A percentile compares a stretch with the other conserved stretches of the same genome.
Evolutionary conservation across 2,329 filamentous ascomycete genomes (phyloP).

Genomic region (Arthrinium phaeospermum): DNA sequence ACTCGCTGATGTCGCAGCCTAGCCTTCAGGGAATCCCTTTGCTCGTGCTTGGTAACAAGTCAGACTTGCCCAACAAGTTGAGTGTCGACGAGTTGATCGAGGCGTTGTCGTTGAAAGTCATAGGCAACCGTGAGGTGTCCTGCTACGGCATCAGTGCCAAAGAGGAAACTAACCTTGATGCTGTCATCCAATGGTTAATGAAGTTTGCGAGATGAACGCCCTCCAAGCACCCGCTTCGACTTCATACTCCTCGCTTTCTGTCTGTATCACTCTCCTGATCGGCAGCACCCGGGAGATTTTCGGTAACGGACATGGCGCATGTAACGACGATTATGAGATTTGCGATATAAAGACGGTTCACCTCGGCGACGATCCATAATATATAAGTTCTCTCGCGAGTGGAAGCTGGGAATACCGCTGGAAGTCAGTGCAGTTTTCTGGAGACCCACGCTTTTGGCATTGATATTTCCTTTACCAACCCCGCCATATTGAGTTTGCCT

Average conservation of each 20-base stretch:
- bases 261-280: constrained; percentile 7
- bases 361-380: constrained; percentile 19
- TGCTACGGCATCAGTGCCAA: constrained; percentile 99
- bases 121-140: constrained; percentile 91
- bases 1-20: constrained; percentile 83
- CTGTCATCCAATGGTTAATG: constrained; percentile 95
- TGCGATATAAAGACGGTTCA: constrained; percentile 20
- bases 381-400: constrained; percentile 17
- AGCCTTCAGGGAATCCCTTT: constrained; percentile 89
- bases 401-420: constrained; percentile 1
- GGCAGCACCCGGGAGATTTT: constrained; percentile 3
- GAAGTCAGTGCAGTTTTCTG: constrained; percentile 10
- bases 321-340: constrained; percentile 19
- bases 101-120: constrained; percentile 84
- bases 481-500: constrained; percentile 15
- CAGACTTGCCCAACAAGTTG: constrained; percentile 87
- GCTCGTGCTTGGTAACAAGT: constrained; percentile 96
- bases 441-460: constrained; percentile 9
- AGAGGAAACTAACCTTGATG: constrained; percentile 97
- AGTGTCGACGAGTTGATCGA: constrained; percentile 96
- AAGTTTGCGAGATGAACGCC: constrained; percentile 74
- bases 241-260: constrained; percentile 10
- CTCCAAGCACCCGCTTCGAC: constrained; percentile 2
- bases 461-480: constrained; percentile 17
- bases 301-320: constrained; percentile 12